Conservation (phyloP, 108 stramenopile species). For the Stephanodiscus triporus region DNA sequence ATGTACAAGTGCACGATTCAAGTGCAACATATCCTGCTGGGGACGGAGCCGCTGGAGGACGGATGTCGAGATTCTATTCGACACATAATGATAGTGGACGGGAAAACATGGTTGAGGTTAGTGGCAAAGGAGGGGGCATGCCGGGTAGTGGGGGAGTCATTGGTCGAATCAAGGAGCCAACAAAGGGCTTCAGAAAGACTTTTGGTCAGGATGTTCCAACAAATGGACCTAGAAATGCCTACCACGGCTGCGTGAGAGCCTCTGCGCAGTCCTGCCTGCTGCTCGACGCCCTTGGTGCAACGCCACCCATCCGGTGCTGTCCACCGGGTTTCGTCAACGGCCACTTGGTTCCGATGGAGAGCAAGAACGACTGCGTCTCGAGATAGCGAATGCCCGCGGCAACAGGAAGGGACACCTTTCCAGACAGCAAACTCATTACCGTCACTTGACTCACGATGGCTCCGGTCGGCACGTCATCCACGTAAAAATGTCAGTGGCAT, state of each 20-base stretch:
- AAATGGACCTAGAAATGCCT: conserved; percentile 32
- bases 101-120: conserved; percentile 27
- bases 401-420: background rate
- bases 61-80: conserved; percentile 9
- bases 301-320: conserved; percentile 24
- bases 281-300: conserved; percentile 14
- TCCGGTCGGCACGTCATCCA: too few species aligned
- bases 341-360: conserved; percentile 24
- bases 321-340: conserved; percentile 41
- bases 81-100: conserved; percentile 43
- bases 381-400: background rate
- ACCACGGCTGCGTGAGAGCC: conserved; percentile 41
- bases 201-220: conserved; percentile 49
- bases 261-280: conserved; percentile 37
- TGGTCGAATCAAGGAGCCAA: conserved; percentile 23
- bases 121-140: conserved; percentile 10
- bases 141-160: background rate
- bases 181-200: conserved; percentile 45
- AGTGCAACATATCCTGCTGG: conserved; percentile 36
- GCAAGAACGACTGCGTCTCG: background rate
- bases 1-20: conserved; percentile 41
- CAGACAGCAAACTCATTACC: too few species aligned
- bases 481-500: too few species aligned
- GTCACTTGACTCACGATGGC: too few species aligned
- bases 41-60: background rate